phyloP scores from a whole-genome alignment of 768 basidiomycete species.

The Tricholomella constricta region DNA sequence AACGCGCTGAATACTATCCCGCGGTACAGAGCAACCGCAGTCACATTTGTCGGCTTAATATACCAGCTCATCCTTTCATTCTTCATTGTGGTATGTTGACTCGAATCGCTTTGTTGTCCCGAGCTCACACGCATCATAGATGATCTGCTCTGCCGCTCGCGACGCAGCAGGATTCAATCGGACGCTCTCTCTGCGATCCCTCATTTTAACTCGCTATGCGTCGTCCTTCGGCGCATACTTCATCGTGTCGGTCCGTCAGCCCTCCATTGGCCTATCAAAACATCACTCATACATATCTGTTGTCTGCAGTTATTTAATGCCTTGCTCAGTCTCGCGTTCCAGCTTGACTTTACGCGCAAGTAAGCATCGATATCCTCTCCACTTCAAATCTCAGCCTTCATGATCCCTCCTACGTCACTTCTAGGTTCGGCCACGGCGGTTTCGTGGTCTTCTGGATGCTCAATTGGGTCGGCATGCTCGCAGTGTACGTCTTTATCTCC shows the following conservation, averaged over 20 bases:
- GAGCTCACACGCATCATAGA: conserved; percentile 18
- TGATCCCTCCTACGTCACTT: neutral
- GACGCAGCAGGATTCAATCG: conserved; percentile 30
- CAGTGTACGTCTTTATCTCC: conserved; percentile 41
- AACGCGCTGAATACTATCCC: neutral
- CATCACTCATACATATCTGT: neutral
- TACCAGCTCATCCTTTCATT: conserved; percentile 51
- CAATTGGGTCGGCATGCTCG: conserved; percentile 57
- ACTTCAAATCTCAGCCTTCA: too few relatives aligned
- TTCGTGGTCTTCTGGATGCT: conserved; percentile 73
- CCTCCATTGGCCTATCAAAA: neutral
- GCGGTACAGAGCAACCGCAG: conserved; percentile 46
- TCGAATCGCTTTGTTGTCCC: neutral
- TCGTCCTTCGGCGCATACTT: conserved; percentile 36
- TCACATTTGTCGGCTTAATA: conserved; percentile 55
- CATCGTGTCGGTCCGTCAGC: conserved; percentile 34
- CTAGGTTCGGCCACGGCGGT: conserved; percentile 49
- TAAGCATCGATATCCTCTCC: conserved; percentile 16
- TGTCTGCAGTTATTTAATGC: conserved; percentile 52
- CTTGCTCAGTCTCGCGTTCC: conserved; percentile 61
- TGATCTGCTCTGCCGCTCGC: conserved; percentile 33
- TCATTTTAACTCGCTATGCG: conserved; percentile 33
- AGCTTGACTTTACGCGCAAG: conserved; percentile 53
- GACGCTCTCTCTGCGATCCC: conserved; percentile 27
- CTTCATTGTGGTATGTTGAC: conserved; percentile 40